Conservation (phyloP, 225 moss, liverwort and hornwort genomes). For the Pleurozium schreberi region DNA sequence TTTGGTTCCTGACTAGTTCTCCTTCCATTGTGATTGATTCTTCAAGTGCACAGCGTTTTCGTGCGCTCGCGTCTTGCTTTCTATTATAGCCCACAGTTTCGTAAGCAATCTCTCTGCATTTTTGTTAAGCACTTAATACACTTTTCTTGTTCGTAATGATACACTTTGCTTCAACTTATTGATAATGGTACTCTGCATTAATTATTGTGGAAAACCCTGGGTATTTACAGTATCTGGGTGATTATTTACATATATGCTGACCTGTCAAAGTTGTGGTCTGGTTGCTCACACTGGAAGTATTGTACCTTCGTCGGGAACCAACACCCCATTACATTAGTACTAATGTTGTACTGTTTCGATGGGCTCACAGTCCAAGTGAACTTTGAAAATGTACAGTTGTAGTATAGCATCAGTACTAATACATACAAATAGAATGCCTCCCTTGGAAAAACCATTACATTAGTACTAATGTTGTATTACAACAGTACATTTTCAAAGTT, state of each 20-base stretch:
- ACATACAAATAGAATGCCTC: too few relatives aligned
- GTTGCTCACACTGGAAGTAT: background rate
- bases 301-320: too few relatives aligned
- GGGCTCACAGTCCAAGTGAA: too few relatives aligned
- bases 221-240: background rate
- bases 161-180: background rate
- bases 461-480: too few relatives aligned
- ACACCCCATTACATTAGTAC: too few relatives aligned
- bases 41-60: background rate
- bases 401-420: too few relatives aligned
- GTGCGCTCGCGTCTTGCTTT: background rate
- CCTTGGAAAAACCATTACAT: too few relatives aligned
- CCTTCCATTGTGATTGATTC: background rate
- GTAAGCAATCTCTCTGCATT: background rate
- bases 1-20: background rate
- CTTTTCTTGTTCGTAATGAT: too few relatives aligned
- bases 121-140: background rate
- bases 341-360: too few relatives aligned
- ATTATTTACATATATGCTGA: background rate
- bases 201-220: background rate
- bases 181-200: background rate
- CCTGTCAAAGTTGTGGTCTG: background rate
- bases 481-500: too few relatives aligned
- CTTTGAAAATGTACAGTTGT: too few relatives aligned
- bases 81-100: background rate